phyloP scores from a whole-genome alignment of 495 filamentous ascomycete genomes.

The Penicillium antarcticum region DNA sequence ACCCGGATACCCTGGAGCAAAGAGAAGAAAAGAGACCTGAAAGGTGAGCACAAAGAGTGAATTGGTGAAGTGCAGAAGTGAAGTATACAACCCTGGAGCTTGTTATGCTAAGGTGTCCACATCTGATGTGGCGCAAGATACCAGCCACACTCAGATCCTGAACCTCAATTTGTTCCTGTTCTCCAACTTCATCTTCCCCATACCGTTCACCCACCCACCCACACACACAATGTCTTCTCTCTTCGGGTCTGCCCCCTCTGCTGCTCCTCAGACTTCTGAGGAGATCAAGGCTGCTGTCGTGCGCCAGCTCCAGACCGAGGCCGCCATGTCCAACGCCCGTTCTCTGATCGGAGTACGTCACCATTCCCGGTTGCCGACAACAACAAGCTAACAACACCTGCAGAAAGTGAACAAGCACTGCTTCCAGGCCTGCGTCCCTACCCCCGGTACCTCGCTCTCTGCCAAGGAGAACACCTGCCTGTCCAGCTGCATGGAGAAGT shows the following conservation, averaged over 20 bases:
- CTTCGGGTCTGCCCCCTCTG: slow-evolving; percentile 29
- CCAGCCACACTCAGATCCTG: slow-evolving; percentile 26
- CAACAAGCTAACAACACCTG: slow-evolving; percentile 1
- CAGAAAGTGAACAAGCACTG: slow-evolving; percentile 97
- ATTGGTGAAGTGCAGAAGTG: slow-evolving; percentile 15
- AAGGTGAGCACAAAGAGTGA: slow-evolving; percentile 17
- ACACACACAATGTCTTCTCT: slow-evolving; percentile 37
- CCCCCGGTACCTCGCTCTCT: slow-evolving; percentile 76
- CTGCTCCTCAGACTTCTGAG: slow-evolving; percentile 39
- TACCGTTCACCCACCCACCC: not conserved
- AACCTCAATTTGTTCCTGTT: slow-evolving; percentile 6
- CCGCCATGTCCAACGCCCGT: slow-evolving; percentile 71
- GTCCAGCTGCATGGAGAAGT: slow-evolving; percentile 93
- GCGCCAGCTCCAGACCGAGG: slow-evolving; percentile 69
- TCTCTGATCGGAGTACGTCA: slow-evolving; percentile 67
- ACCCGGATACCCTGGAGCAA: slow-evolving; percentile 21
- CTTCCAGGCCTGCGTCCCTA: slow-evolving; percentile 88
- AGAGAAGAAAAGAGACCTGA: slow-evolving; percentile 9
- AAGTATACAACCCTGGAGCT: slow-evolving; percentile 9
- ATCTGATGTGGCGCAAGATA: slow-evolving; percentile 30
- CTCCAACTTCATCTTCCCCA: slow-evolving; percentile 1
- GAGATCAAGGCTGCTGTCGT: slow-evolving; percentile 69
- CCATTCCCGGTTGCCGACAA: not conserved
- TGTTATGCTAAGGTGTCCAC: slow-evolving; percentile 33
- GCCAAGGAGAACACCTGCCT: slow-evolving; percentile 72